Evolutionary conservation across 1,139 yeast genomes (phyloP).

Genomic region (Candida albicans): DNA sequence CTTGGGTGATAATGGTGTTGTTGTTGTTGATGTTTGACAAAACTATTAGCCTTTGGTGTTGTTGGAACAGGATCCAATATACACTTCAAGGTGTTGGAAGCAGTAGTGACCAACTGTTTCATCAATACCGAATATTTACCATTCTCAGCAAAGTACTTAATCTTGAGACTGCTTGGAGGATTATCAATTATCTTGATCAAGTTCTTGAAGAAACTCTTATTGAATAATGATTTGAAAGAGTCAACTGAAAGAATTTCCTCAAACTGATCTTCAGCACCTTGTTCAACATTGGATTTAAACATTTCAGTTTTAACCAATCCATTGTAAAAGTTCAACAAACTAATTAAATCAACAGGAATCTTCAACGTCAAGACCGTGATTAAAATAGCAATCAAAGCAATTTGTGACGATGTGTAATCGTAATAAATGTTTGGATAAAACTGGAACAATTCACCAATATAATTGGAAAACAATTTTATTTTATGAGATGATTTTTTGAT

Average conservation of each 20-base stretch:
- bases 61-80: slow-evolving; percentile 12
- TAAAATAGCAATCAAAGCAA: slow-evolving; percentile 54
- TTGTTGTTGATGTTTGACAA: neutral
- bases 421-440: slow-evolving; percentile 62
- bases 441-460: slow-evolving; percentile 64
- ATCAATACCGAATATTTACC: slow-evolving; percentile 39
- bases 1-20: slow-evolving; percentile 1
- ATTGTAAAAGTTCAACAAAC: slow-evolving; percentile 24
- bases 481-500: slow-evolving; percentile 37
- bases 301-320: slow-evolving; percentile 20
- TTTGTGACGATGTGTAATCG: slow-evolving; percentile 53
- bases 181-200: slow-evolving; percentile 43
- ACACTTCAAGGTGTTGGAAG: slow-evolving; percentile 20
- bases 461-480: slow-evolving; percentile 55
- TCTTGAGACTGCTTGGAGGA: slow-evolving; percentile 47
- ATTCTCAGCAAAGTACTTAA: slow-evolving; percentile 41
- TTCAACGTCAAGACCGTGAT: slow-evolving; percentile 27
- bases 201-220: slow-evolving; percentile 27
- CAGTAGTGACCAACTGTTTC: slow-evolving; percentile 29
- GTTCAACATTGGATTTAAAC: slow-evolving; percentile 10
- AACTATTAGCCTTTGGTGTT: slow-evolving; percentile 10
- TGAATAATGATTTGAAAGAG: slow-evolving; percentile 19
- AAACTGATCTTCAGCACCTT: slow-evolving; percentile 8
- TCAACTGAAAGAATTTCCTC: slow-evolving; percentile 19
- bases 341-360: slow-evolving; percentile 27